A percentile compares a stretch with the other conserved stretches of the same genome.
These are phyloP conservation scores for Pseudonectria foliicola DNA, from an alignment of 2,329 filamentous ascomycete genomes.

Conservation along the genomic window DNA sequence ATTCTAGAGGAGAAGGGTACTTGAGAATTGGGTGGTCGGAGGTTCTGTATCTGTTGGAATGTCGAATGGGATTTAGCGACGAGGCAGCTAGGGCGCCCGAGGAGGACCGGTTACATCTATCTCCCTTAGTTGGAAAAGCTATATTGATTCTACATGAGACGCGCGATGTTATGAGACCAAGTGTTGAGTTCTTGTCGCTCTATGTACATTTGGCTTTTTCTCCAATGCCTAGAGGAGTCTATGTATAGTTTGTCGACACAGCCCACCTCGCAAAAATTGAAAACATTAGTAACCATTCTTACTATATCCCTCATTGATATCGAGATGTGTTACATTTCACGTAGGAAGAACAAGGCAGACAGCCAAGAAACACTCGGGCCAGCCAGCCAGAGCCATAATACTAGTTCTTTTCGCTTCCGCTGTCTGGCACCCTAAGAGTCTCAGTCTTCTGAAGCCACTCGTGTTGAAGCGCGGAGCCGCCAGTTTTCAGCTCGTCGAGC, in stretches of 20 bases:
- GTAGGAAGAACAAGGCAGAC: no score
- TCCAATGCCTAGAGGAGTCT: no score
- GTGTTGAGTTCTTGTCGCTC: no score
- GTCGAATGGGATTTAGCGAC: slow-evolving; percentile 6
- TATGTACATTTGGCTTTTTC: no score
- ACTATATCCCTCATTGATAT: no score
- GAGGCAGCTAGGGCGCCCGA: slow-evolving; percentile 1
- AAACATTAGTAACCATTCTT: not conserved
- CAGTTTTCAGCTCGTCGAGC: slow-evolving; percentile 12
- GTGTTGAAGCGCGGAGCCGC: slow-evolving; percentile 7
- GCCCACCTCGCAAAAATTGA: not conserved
- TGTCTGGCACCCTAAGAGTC: not conserved
- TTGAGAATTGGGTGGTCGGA: not conserved
- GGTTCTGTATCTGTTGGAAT: slow-evolving; percentile 1
- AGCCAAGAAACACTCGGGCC: no score
- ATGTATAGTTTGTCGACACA: no score
- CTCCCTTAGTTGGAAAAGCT: not conserved
- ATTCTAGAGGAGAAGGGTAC: no score
- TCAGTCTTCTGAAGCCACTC: slow-evolving; percentile 9
- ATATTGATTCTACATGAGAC: not conserved
- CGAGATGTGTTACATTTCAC: no score
- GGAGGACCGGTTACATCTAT: not conserved
- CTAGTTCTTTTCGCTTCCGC: not conserved
- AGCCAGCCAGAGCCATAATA: no score
- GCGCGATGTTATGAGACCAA: not conserved